These are phyloP conservation scores for Pholiota conissans DNA, from an alignment of 768 basidiomycete genomes.

Conservation along the genomic window DNA sequence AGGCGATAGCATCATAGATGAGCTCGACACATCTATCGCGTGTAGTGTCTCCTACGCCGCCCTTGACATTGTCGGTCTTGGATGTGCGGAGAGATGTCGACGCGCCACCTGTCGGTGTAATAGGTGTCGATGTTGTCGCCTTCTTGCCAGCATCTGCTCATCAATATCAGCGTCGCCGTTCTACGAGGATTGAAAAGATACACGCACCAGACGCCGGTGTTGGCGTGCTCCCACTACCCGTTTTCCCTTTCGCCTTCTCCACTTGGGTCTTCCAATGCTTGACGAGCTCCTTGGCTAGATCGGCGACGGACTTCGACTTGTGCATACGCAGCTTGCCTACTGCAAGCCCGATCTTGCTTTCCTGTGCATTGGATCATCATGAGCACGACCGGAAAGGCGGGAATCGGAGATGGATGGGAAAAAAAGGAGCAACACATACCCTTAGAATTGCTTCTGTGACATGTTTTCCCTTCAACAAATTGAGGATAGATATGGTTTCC, in stretches of 20 bases:
- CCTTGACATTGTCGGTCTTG: slow-evolving; percentile 70
- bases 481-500: slow-evolving; percentile 66
- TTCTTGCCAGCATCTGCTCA: slow-evolving; percentile 20
- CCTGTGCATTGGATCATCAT: slow-evolving; percentile 44
- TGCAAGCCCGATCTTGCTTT: slow-evolving; percentile 90
- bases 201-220: slow-evolving; percentile 8
- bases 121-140: slow-evolving; percentile 31
- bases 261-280: slow-evolving; percentile 91
- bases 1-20: slow-evolving; percentile 88
- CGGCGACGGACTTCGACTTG: slow-evolving; percentile 68
- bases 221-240: slow-evolving; percentile 7
- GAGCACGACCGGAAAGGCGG: not conserved
- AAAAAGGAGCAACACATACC: slow-evolving; percentile 53
- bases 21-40: slow-evolving; percentile 88
- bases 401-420: slow-evolving; percentile 24
- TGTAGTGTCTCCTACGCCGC: slow-evolving; percentile 65
- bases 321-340: slow-evolving; percentile 87
- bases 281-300: slow-evolving; percentile 87
- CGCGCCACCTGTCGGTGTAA: slow-evolving; percentile 30
- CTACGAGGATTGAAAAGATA: not conserved
- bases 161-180: not conserved
- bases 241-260: slow-evolving; percentile 55
- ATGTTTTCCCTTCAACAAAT: slow-evolving; percentile 63
- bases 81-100: slow-evolving; percentile 48
- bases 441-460: slow-evolving; percentile 75